A percentile compares a stretch with the other conserved stretches of the same genome.
phyloP scores from a whole-genome alignment of 2,329 filamentous ascomycete genomes.

The Fusarium dlaminii region DNA sequence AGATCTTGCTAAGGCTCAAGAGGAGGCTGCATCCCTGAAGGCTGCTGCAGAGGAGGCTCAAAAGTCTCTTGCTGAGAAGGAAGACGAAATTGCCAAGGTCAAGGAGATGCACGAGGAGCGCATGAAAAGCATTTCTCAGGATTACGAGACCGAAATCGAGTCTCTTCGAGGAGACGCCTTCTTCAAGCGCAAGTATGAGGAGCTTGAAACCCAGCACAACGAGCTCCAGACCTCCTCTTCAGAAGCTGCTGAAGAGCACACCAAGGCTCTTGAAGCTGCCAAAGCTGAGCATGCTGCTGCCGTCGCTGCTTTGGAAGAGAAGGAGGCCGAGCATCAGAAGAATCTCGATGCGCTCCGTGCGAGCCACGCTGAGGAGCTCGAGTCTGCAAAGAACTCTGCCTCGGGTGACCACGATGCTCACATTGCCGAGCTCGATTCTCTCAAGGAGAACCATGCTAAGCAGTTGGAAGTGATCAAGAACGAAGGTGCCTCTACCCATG shows the following conservation, averaged over 20 bases:
- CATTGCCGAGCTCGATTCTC: conserved; percentile 60
- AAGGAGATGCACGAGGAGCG: conserved; percentile 67
- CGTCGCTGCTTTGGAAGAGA: conserved; percentile 58
- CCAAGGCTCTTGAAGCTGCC: conserved; percentile 54
- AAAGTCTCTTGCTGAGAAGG: conserved; percentile 58
- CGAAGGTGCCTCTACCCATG: conserved; percentile 53
- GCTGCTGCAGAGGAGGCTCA: conserved; percentile 59
- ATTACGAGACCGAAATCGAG: conserved; percentile 73
- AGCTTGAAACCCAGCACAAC: conserved; percentile 66
- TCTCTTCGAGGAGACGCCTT: conserved; percentile 69
- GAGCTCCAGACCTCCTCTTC: conserved; percentile 55
- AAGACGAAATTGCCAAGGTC: conserved; percentile 59
- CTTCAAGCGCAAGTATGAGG: conserved; percentile 71
- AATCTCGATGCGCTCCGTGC: conserved; percentile 64
- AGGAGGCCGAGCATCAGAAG: conserved; percentile 63
- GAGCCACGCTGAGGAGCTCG: conserved; percentile 67
- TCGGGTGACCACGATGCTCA: conserved; percentile 61
- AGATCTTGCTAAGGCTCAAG: conserved; percentile 53
- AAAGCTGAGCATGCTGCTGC: conserved; percentile 56
- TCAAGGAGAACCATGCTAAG: conserved; percentile 64
- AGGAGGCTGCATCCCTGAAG: conserved; percentile 59
- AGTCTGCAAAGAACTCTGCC: conserved; percentile 63
- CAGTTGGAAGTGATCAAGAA: conserved; percentile 56
- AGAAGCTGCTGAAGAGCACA: conserved; percentile 51
- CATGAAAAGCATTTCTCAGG: conserved; percentile 66